Evolutionary conservation across 2,329 filamentous ascomycete species (phyloP).

Genomic region (Xylaria sp.): DNA sequence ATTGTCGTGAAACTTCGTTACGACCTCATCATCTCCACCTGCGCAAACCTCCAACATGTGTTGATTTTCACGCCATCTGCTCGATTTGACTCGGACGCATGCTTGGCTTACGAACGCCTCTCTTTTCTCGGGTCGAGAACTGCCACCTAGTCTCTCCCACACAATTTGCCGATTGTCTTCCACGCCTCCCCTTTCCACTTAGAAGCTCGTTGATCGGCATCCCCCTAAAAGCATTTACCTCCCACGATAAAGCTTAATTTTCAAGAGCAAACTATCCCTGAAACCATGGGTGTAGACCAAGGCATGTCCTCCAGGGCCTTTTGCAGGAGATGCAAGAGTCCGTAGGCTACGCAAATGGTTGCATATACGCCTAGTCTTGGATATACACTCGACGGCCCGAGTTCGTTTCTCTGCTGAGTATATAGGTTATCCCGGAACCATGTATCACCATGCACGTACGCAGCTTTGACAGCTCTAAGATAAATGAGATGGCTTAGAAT

Average conservation of each 20-base stretch:
- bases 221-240: background rate
- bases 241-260: conserved; percentile 24
- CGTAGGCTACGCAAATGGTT: background rate
- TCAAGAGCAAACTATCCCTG: conserved; percentile 6
- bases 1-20: conserved; percentile 28
- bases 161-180: background rate
- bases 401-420: conserved; percentile 7
- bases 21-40: conserved; percentile 12
- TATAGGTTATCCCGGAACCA: background rate
- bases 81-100: conserved; percentile 1
- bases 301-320: conserved; percentile 2
- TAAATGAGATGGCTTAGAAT: conserved; percentile 5
- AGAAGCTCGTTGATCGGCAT: background rate
- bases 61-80: background rate
- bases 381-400: background rate
- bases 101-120: conserved; percentile 2
- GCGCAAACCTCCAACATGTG: conserved; percentile 10
- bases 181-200: background rate
- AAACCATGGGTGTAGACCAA: conserved; percentile 8
- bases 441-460: conserved; percentile 3
- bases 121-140: background rate
- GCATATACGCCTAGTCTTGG: conserved; percentile 1
- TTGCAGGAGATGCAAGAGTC: conserved; percentile 11
- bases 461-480: background rate
- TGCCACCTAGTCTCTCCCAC: background rate